These are phyloP conservation scores for Pestalotiopsis sp. DNA, from an alignment of 2,329 filamentous ascomycete species.

Conservation along the genomic window DNA sequence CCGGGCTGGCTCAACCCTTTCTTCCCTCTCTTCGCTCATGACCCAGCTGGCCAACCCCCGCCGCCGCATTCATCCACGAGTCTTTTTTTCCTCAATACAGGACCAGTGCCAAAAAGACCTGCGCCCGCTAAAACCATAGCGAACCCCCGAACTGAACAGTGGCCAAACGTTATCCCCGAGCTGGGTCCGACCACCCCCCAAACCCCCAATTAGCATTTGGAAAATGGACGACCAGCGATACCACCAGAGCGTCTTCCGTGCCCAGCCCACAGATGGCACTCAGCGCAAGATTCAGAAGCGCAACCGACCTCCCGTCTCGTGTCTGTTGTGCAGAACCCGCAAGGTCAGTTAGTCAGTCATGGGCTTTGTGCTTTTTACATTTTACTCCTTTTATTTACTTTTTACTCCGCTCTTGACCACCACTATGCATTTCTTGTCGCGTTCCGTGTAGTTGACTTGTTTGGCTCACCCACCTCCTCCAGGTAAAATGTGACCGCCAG, in stretches of 20 bases:
- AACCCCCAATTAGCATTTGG: too few species aligned
- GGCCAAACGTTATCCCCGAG: slow-evolving; percentile 25
- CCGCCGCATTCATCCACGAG: not conserved
- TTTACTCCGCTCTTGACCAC: not conserved
- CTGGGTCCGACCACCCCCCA: slow-evolving; percentile 17
- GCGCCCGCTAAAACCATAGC: not conserved
- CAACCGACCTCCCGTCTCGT: slow-evolving; percentile 39
- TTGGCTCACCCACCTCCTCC: slow-evolving; percentile 15
- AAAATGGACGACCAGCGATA: slow-evolving; percentile 34
- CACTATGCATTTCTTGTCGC: not conserved
- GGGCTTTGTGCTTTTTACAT: not conserved
- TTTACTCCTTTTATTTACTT: not conserved
- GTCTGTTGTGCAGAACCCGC: slow-evolving; percentile 36
- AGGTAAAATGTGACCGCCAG: slow-evolving; percentile 43
- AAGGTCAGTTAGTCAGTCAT: slow-evolving; percentile 30
- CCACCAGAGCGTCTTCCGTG: slow-evolving; percentile 39
- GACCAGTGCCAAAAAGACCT: not conserved
- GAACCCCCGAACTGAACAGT: not conserved
- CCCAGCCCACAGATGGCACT: slow-evolving; percentile 34
- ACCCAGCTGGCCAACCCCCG: not conserved
- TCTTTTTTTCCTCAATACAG: not conserved
- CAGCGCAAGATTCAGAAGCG: slow-evolving; percentile 41
- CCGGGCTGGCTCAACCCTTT: not conserved
- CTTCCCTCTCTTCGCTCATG: not conserved
- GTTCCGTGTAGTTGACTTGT: not conserved